Conservation (phyloP, 2,329 filamentous ascomycete species). For the Chaetomiaceae sp. region DNA sequence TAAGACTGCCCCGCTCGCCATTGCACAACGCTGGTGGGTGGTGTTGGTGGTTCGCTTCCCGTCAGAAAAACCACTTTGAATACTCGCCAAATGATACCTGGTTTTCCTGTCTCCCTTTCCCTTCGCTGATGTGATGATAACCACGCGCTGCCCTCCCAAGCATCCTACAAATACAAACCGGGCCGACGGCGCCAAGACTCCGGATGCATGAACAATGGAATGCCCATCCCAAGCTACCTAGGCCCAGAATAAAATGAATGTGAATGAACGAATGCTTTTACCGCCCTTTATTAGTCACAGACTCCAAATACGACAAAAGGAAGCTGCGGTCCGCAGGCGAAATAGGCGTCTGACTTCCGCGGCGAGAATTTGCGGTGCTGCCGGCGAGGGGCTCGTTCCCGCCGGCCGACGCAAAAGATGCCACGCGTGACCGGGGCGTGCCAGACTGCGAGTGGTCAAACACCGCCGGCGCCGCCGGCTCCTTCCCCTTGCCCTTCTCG, state of each 20-base stretch:
- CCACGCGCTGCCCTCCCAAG: too few relatives aligned
- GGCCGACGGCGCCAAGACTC: too few relatives aligned
- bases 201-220: too few relatives aligned
- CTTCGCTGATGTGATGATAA: too few relatives aligned
- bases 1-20: too few relatives aligned
- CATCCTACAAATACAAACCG: too few relatives aligned
- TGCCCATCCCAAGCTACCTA: neutral
- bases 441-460: neutral
- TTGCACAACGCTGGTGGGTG: too few relatives aligned
- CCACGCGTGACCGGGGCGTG: conserved; percentile 36
- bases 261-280: neutral
- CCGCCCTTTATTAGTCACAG: conserved; percentile 19
- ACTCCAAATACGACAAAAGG: conserved; percentile 68
- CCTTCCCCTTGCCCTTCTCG: conserved; percentile 27
- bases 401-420: conserved; percentile 42
- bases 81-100: too few relatives aligned
- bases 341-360: conserved; percentile 51
- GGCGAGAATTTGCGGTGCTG: conserved; percentile 34
- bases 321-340: conserved; percentile 72
- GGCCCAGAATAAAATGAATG: too few relatives aligned
- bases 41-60: too few relatives aligned
- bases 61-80: too few relatives aligned
- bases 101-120: too few relatives aligned
- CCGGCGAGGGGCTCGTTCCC: conserved; percentile 30
- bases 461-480: conserved; percentile 22